Percentiles rank a stretch among this genome's conserved stretches.
Evolutionary conservation across 179 eudicot species (phyloP).

Genomic region (Silene vulgaris): DNA sequence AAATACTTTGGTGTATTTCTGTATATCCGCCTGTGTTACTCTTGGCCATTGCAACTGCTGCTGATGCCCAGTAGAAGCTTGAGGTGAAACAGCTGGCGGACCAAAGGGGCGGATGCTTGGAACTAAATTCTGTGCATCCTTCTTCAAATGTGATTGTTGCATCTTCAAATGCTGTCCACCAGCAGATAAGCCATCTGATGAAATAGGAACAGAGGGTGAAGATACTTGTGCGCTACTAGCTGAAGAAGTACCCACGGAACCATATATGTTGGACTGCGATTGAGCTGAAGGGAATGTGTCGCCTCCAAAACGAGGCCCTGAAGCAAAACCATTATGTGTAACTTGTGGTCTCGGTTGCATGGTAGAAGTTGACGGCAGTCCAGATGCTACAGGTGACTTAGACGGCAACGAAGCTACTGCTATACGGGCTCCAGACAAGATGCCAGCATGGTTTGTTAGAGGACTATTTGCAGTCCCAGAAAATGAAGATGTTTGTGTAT

Average conservation of each 20-base stretch:
- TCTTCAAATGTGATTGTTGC: slow-evolving; percentile 37
- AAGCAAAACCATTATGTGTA: not conserved
- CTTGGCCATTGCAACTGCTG: slow-evolving; percentile 82
- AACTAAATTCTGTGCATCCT: slow-evolving; percentile 46
- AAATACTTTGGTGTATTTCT: slow-evolving; percentile 89
- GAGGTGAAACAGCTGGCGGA: slow-evolving; percentile 46
- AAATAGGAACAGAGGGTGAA: slow-evolving; percentile 28
- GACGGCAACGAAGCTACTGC: slow-evolving; percentile 16
- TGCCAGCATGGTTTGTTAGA: not conserved
- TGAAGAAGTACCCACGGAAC: slow-evolving; percentile 24
- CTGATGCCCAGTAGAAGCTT: slow-evolving; percentile 42
- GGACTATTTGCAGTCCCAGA: not conserved
- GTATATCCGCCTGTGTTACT: slow-evolving; percentile 72
- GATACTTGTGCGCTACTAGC: slow-evolving; percentile 23
- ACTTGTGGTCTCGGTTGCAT: not conserved
- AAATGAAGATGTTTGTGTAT: not conserved
- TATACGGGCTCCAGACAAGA: not conserved
- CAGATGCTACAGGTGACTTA: slow-evolving; percentile 13
- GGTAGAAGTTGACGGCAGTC: slow-evolving; percentile 5
- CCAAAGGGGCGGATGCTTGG: slow-evolving; percentile 30
- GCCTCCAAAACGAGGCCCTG: slow-evolving; percentile 18
- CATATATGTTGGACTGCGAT: too few relatives aligned
- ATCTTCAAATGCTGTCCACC: slow-evolving; percentile 42
- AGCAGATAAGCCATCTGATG: slow-evolving; percentile 38
- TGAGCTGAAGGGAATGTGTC: slow-evolving; percentile 27